Conservation (phyloP, 2,329 filamentous ascomycete genomes). For the Fusarium cicatricum region DNA sequence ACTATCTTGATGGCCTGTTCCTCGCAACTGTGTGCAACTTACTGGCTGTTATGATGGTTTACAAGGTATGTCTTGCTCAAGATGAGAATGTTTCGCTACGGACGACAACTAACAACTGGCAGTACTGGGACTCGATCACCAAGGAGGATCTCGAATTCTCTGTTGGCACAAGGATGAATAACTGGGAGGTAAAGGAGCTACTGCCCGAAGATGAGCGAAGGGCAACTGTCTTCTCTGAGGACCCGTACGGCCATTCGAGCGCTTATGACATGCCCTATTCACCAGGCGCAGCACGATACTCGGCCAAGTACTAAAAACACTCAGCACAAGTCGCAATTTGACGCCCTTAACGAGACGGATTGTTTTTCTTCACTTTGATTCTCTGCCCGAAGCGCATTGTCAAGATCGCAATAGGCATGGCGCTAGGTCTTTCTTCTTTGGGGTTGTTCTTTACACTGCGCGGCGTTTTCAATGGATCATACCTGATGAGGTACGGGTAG, state of each 20-base stretch:
- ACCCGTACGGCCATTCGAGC: constrained; percentile 67
- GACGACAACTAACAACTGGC: constrained; percentile 10
- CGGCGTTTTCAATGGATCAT: constrained; percentile 34
- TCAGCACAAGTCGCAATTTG: constrained; percentile 9
- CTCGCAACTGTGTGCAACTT: constrained; percentile 95
- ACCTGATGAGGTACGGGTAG: constrained; percentile 1
- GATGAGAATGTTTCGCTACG: background rate
- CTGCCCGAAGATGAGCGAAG: constrained; percentile 82
- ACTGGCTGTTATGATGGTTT: constrained; percentile 98
- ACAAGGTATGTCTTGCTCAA: constrained; percentile 72
- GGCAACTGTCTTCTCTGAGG: constrained; percentile 75
- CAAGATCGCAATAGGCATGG: constrained; percentile 3
- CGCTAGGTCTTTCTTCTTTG: constrained; percentile 16
- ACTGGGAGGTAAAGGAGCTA: constrained; percentile 97
- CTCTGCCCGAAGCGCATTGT: constrained; percentile 15
- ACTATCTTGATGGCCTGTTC: constrained; percentile 94
- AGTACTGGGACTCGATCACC: constrained; percentile 99
- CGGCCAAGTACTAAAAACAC: constrained; percentile 54
- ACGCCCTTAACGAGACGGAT: constrained; percentile 29
- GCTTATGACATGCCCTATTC: constrained; percentile 62
- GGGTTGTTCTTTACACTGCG: constrained; percentile 32
- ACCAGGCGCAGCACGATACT: constrained; percentile 53
- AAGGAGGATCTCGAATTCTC: constrained; percentile 98
- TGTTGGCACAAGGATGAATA: constrained; percentile 92
- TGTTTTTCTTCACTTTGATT: constrained; percentile 27